Evolutionary conservation across 345 rosid genomes (phyloP).

Genomic region (Stellera chamaejasme): DNA sequence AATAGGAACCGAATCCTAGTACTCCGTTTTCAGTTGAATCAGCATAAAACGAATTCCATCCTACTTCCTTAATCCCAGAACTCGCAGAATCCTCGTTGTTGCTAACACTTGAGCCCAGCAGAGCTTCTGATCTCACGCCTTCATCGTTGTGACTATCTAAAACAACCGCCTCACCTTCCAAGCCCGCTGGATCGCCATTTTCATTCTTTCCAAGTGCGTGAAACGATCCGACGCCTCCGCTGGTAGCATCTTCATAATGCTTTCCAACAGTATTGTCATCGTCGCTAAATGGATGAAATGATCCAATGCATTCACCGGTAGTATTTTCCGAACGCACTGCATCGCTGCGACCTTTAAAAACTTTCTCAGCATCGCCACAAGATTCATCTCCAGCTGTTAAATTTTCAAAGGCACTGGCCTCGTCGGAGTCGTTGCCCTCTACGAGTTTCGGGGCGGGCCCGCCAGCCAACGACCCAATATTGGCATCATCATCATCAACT

Average conservation of each 20-base stretch:
- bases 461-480: constrained; percentile 10
- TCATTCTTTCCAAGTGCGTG: neutral
- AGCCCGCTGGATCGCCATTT: constrained; percentile 9
- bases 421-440: constrained; percentile 42
- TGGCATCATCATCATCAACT: constrained; percentile 53
- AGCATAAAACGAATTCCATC: constrained; percentile 73
- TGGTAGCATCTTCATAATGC: neutral
- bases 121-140: constrained; percentile 23
- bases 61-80: constrained; percentile 64
- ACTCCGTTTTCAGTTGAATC: constrained; percentile 35
- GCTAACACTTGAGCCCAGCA: constrained; percentile 17
- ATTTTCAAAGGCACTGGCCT: constrained; percentile 47
- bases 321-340: constrained; percentile 15
- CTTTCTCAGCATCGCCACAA: constrained; percentile 14
- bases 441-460: constrained; percentile 21
- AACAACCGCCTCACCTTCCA: neutral
- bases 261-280: constrained; percentile 10
- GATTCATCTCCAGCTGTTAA: constrained; percentile 29
- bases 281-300: neutral
- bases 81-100: constrained; percentile 26
- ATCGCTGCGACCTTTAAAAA: constrained; percentile 6
- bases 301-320: constrained; percentile 9
- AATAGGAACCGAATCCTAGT: constrained; percentile 55
- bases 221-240: constrained; percentile 11
- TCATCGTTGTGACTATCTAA: constrained; percentile 1